Evolutionary conservation across 139 green algal species (phyloP).

Genomic region (Monoraphidium neglectum): DNA sequence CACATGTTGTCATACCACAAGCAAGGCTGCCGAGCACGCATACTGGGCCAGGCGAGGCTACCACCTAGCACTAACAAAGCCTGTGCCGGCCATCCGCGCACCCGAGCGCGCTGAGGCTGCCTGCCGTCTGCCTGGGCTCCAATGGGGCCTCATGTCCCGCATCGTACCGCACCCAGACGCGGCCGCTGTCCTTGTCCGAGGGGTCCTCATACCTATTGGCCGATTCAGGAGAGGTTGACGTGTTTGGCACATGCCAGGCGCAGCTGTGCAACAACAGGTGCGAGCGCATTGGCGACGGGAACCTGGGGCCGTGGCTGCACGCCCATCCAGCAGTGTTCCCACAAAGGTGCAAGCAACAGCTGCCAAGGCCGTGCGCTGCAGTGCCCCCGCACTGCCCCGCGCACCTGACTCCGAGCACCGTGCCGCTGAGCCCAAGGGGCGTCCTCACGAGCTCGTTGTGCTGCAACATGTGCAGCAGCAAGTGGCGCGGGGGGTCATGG

Average conservation of each 20-base stretch:
- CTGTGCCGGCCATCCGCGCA: background rate
- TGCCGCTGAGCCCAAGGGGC: constrained; percentile 50
- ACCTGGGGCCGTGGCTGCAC: too few relatives aligned
- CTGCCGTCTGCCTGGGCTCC: constrained; percentile 23
- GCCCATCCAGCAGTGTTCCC: too few relatives aligned
- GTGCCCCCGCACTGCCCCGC: too few relatives aligned
- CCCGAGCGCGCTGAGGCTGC: background rate
- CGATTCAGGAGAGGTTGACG: too few relatives aligned
- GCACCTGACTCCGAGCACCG: constrained; percentile 56
- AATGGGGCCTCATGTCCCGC: constrained; percentile 56
- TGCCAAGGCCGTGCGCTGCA: too few relatives aligned
- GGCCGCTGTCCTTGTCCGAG: constrained; percentile 43
- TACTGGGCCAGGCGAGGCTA: too few relatives aligned
- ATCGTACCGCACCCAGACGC: constrained; percentile 56
- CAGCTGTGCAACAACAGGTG: background rate
- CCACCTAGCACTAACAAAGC: background rate
- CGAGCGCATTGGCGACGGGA: too few relatives aligned
- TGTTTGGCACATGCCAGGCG: too few relatives aligned
- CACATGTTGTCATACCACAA: too few relatives aligned
- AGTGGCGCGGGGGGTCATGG: too few relatives aligned
- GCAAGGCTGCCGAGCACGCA: too few relatives aligned
- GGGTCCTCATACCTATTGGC: constrained; percentile 51
- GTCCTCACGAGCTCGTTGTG: constrained; percentile 50
- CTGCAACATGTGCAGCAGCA: constrained; percentile 7
- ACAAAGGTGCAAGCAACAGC: too few relatives aligned